Evolutionary conservation across 2,329 filamentous ascomycete genomes (phyloP).

Genomic region (Pseudogymnoascus sp.): DNA sequence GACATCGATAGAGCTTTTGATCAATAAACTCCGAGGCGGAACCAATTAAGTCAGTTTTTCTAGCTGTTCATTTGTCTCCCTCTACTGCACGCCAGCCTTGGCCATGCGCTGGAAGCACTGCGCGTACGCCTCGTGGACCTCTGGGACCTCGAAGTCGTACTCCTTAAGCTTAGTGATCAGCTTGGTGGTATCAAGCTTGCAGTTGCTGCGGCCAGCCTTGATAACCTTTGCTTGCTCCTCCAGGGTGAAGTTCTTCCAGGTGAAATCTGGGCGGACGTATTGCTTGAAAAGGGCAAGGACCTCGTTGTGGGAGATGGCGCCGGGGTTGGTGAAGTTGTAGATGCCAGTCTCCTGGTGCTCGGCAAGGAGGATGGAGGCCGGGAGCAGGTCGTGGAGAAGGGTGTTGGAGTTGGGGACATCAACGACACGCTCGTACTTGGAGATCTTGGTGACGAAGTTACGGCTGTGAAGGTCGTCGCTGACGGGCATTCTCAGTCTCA

Average conservation of each 20-base stretch:
- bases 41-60: constrained; percentile 3
- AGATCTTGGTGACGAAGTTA: constrained; percentile 63
- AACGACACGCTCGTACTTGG: constrained; percentile 56
- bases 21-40: neutral
- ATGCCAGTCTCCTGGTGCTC: constrained; percentile 55
- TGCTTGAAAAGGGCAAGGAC: constrained; percentile 55
- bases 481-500: constrained; percentile 62
- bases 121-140: constrained; percentile 54
- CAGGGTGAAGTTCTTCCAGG: constrained; percentile 58
- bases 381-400: constrained; percentile 56
- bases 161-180: constrained; percentile 51
- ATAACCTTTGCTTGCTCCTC: constrained; percentile 61
- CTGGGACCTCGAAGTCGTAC: constrained; percentile 50
- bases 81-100: constrained; percentile 43
- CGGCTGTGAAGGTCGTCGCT: constrained; percentile 58
- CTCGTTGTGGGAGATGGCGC: constrained; percentile 64
- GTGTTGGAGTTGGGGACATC: constrained; percentile 63
- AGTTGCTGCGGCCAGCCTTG: constrained; percentile 60
- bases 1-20: neutral
- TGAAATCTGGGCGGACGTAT: constrained; percentile 51
- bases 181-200: constrained; percentile 55
- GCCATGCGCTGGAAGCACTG: constrained; percentile 58
- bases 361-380: constrained; percentile 50
- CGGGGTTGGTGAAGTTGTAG: constrained; percentile 65
- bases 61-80: neutral